Conservation (phyloP, 1,284 basidiomycete genomes). For the Rhodotorula mucilaginosa region DNA sequence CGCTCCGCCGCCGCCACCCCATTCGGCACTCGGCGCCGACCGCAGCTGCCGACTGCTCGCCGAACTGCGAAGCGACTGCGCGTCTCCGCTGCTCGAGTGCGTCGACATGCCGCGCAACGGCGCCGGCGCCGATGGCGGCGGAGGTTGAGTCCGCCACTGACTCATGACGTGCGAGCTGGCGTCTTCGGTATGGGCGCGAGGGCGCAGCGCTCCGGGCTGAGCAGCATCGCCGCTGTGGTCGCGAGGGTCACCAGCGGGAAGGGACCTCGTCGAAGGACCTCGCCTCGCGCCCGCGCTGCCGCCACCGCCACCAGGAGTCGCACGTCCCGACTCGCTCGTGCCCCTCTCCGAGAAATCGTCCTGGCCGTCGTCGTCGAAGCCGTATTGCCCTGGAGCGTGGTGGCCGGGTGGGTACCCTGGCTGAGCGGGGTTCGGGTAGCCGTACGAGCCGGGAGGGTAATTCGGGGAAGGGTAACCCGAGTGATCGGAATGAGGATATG, state of each 20-base stretch:
- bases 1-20: slow-evolving; percentile 20
- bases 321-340: slow-evolving; percentile 31
- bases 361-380: slow-evolving; percentile 41
- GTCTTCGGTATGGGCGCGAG: slow-evolving; percentile 71
- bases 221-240: slow-evolving; percentile 49
- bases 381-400: slow-evolving; percentile 8
- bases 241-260: slow-evolving; percentile 25
- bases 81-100: slow-evolving; percentile 23
- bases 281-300: neutral
- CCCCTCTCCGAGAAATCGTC: slow-evolving; percentile 12
- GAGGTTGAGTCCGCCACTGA: slow-evolving; percentile 42
- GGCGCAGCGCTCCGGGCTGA: slow-evolving; percentile 53
- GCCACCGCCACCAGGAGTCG: slow-evolving; percentile 18
- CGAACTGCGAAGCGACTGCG: slow-evolving; percentile 40
- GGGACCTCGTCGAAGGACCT: slow-evolving; percentile 30
- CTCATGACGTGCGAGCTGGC: slow-evolving; percentile 56
- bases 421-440: slow-evolving; percentile 20
- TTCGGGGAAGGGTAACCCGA: neutral
- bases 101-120: slow-evolving; percentile 24
- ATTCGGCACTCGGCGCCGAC: slow-evolving; percentile 42
- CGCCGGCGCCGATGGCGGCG: slow-evolving; percentile 21
- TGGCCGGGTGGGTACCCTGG: slow-evolving; percentile 22
- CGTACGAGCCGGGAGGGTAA: neutral
- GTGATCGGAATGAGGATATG: neutral
- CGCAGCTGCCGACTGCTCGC: slow-evolving; percentile 42